Percentiles rank a stretch among this genome's conserved stretches.
These are phyloP conservation scores for Pisolithus sp. DNA, from an alignment of 768 basidiomycete genomes.

Conservation along the genomic window DNA sequence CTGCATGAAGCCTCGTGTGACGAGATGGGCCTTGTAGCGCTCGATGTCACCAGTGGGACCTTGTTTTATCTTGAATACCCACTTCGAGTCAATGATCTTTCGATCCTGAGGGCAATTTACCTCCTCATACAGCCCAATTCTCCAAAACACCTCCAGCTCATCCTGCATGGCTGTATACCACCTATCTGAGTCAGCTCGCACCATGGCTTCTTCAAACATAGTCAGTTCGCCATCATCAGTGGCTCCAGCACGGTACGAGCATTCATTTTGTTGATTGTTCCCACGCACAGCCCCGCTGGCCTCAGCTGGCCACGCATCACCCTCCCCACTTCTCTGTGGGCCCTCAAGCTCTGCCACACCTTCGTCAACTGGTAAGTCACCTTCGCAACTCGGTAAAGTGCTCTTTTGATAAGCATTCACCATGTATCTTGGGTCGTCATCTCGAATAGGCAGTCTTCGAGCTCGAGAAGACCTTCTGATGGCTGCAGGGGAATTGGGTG, in stretches of 20 bases:
- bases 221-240: neutral
- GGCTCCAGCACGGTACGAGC: neutral
- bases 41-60: conserved; percentile 21
- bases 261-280: neutral
- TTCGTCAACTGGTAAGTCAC: too few relatives aligned
- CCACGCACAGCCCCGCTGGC: neutral
- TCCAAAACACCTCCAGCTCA: neutral
- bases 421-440: neutral
- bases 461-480: neutral
- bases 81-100: neutral
- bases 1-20: conserved; percentile 31
- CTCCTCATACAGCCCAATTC: conserved; percentile 1
- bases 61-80: conserved; percentile 3
- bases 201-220: neutral
- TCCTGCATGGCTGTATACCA: neutral
- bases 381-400: neutral
- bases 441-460: neutral
- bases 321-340: neutral
- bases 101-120: neutral
- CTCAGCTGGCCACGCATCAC: too few relatives aligned
- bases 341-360: too few relatives aligned
- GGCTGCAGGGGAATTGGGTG: neutral
- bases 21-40: conserved; percentile 33
- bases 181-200: neutral
- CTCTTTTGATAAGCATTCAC: neutral